Conservation (phyloP, 225 moss, liverwort and hornwort genomes). For the Pseudoscleropodium purum region DNA sequence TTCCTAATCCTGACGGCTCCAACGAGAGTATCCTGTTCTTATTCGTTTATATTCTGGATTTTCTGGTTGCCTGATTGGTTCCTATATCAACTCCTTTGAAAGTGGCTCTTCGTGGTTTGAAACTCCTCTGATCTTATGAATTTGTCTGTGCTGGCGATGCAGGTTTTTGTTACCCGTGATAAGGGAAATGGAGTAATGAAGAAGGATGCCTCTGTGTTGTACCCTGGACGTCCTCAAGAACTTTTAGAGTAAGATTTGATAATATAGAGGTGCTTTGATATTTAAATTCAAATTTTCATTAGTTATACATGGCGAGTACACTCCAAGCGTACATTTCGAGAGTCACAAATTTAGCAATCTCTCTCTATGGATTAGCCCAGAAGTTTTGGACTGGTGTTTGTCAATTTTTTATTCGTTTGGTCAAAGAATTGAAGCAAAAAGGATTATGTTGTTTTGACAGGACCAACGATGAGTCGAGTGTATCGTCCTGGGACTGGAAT, state of each 20-base stretch:
- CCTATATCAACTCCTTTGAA: background rate
- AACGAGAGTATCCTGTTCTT: background rate
- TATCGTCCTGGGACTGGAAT: slow-evolving; percentile 93
- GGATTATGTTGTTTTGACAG: slow-evolving; percentile 8
- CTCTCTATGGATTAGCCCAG: background rate
- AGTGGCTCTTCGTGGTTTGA: background rate
- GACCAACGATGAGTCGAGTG: slow-evolving; percentile 43
- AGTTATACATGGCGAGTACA: background rate
- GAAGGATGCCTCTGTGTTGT: slow-evolving; percentile 70
- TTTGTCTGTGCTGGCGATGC: slow-evolving; percentile 1
- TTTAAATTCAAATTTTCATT: background rate
- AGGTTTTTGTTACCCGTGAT: slow-evolving; percentile 84
- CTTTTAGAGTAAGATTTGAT: slow-evolving; percentile 27
- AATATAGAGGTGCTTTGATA: background rate
- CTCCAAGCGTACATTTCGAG: background rate
- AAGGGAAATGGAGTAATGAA: slow-evolving; percentile 60
- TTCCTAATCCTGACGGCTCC: background rate
- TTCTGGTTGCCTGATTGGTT: background rate
- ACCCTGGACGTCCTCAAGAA: slow-evolving; percentile 61
- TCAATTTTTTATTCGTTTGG: background rate
- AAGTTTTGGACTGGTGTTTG: background rate
- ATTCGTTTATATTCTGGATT: background rate
- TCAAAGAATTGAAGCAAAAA: background rate
- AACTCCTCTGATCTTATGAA: background rate
- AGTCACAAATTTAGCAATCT: background rate